phyloP scores from a whole-genome alignment of 345 rosid species.

The Schrenkiella parvula region DNA sequence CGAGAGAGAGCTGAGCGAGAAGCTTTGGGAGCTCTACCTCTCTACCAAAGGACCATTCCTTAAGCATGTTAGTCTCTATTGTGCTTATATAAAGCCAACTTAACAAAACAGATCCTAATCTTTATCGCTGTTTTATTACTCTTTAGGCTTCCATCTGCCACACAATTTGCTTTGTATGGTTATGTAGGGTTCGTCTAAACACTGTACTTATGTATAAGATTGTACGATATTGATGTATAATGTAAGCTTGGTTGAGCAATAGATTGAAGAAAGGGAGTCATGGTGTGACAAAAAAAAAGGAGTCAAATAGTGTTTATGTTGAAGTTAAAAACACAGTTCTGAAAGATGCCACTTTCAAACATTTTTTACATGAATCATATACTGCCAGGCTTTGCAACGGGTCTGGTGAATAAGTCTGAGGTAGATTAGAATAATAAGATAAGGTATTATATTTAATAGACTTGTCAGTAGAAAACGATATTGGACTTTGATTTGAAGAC shows the following conservation, averaged over 20 bases:
- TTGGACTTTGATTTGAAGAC: slow-evolving; percentile 19
- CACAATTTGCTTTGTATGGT: not conserved
- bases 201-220: not conserved
- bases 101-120: not conserved
- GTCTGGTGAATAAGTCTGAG: slow-evolving; percentile 7
- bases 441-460: slow-evolving; percentile 15
- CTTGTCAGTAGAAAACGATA: slow-evolving; percentile 24
- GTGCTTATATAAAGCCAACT: not conserved
- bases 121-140: not conserved
- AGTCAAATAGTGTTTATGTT: not conserved
- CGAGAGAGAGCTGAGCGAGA: slow-evolving; percentile 79
- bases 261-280: not conserved
- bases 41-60: slow-evolving; percentile 81
- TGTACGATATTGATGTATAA: not conserved
- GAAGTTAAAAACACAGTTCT: not conserved
- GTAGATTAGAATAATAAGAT: slow-evolving; percentile 5
- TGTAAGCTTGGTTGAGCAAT: not conserved
- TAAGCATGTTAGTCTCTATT: slow-evolving; percentile 29
- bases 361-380: slow-evolving; percentile 26
- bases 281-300: not conserved
- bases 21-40: slow-evolving; percentile 87
- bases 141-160: not conserved
- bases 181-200: not conserved
- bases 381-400: slow-evolving; percentile 22
- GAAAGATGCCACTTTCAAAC: not conserved